Evolutionary conservation across 2,329 filamentous ascomycete species (phyloP).

Genomic region (Mycosphaerella arachidis): DNA sequence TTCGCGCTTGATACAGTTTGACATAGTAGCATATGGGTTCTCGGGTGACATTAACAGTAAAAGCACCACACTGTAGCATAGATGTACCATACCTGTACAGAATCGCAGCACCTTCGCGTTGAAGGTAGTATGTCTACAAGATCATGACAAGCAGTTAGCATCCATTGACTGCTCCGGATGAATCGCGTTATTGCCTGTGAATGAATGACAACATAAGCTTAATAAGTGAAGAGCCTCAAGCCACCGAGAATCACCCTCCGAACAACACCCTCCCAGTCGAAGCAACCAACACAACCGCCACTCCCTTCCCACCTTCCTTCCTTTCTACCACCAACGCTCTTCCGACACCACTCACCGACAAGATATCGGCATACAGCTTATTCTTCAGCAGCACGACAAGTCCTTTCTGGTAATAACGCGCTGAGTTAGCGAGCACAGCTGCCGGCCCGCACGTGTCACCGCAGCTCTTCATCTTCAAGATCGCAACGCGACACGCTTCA

Average conservation of each 20-base stretch:
- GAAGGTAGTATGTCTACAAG: background rate
- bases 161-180: background rate
- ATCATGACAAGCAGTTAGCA: background rate
- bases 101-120: background rate
- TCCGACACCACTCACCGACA: background rate
- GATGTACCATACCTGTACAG: constrained; percentile 21
- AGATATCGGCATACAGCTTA: background rate
- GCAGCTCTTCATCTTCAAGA: constrained; percentile 1
- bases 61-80: constrained; percentile 3
- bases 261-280: background rate
- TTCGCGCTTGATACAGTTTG: background rate
- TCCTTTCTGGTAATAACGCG: background rate
- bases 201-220: background rate
- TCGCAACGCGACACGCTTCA: constrained; percentile 4
- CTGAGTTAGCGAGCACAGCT: background rate
- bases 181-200: background rate
- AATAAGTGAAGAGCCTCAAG: background rate
- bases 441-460: constrained; percentile 4
- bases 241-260: background rate
- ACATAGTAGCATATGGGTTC: background rate
- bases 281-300: background rate
- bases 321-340: background rate
- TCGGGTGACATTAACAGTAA: background rate
- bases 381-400: background rate
- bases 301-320: background rate